Conservation (phyloP, 306 rosid genomes). For the Ceratonia siliqua region DNA sequence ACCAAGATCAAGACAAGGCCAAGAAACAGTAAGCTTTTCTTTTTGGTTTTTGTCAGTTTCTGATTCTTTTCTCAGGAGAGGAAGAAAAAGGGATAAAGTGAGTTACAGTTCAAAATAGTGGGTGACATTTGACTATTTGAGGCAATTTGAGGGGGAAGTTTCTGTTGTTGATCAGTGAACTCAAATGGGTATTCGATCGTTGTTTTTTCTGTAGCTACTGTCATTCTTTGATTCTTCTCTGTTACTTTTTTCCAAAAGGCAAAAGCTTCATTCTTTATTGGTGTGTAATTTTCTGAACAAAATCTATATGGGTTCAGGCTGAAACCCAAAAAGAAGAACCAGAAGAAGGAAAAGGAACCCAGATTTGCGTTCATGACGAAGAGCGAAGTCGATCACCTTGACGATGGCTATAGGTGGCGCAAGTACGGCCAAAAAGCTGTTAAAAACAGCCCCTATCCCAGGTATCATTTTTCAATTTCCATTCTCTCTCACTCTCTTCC, state of each 20-base stretch:
- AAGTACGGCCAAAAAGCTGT: conserved; percentile 98
- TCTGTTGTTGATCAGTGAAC: conserved; percentile 15
- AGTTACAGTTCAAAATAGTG: conserved; percentile 8
- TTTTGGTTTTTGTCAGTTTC: not conserved
- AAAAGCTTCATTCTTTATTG: not conserved
- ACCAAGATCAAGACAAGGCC: conserved; percentile 56
- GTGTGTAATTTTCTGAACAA: not conserved
- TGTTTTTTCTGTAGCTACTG: not conserved
- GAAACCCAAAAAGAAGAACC: conserved; percentile 79
- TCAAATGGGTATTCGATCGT: not conserved
- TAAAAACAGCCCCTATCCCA: conserved; percentile 93
- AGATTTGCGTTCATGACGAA: conserved; percentile 86
- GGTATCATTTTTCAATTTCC: conserved; percentile 44
- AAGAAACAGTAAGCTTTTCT: conserved; percentile 60
- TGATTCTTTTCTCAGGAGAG: too few species aligned
- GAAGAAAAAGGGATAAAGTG: not conserved
- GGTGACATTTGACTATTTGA: not conserved
- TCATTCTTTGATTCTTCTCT: not conserved
- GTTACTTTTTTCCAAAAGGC: not conserved
- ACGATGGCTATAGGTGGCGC: conserved; percentile 93
- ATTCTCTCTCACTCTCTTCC: not conserved
- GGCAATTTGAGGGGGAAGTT: not conserved
- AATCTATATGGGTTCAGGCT: conserved; percentile 42
- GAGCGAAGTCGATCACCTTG: conserved; percentile 84
- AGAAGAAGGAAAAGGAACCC: conserved; percentile 66